Evolutionary conservation across 257 asterid species (phyloP).

Genomic region (Gynochthodes officinalis): DNA sequence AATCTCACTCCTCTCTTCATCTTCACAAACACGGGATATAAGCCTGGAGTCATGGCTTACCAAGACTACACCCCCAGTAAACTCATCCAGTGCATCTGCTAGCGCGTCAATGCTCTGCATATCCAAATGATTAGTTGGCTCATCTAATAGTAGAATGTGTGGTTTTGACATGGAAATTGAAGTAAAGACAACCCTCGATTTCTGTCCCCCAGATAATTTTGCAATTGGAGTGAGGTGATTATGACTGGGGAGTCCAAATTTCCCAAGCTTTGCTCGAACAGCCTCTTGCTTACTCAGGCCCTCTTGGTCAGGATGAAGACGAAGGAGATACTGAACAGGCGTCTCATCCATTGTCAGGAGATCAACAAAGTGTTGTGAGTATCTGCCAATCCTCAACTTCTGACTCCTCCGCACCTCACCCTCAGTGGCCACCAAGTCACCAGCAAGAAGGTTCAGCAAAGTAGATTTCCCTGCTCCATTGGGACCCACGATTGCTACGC

Average conservation of each 20-base stretch:
- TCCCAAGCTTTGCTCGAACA: conserved; percentile 67
- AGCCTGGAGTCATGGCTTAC: conserved; percentile 73
- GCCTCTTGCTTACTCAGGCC: conserved; percentile 70
- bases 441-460: conserved; percentile 26
- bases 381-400: conserved; percentile 63
- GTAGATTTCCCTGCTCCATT: conserved; percentile 33
- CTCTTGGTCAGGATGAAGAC: conserved; percentile 70
- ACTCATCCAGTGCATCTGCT: conserved; percentile 71
- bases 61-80: conserved; percentile 64
- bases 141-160: conserved; percentile 59
- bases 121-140: conserved; percentile 74
- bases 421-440: conserved; percentile 48
- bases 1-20: conserved; percentile 56
- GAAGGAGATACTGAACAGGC: conserved; percentile 65
- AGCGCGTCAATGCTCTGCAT: conserved; percentile 76
- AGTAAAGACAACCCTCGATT: conserved; percentile 64
- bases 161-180: conserved; percentile 74
- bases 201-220: conserved; percentile 70
- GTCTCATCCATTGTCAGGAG: conserved; percentile 62
- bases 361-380: conserved; percentile 75
- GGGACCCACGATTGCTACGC: conserved; percentile 31
- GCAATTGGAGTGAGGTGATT: conserved; percentile 63
- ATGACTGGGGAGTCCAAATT: conserved; percentile 73
- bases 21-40: conserved; percentile 57
- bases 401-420: conserved; percentile 70